Base-by-base conservation (phyloP, 192 early-diverging fungal species). In the Coemansia sp. region DNA sequence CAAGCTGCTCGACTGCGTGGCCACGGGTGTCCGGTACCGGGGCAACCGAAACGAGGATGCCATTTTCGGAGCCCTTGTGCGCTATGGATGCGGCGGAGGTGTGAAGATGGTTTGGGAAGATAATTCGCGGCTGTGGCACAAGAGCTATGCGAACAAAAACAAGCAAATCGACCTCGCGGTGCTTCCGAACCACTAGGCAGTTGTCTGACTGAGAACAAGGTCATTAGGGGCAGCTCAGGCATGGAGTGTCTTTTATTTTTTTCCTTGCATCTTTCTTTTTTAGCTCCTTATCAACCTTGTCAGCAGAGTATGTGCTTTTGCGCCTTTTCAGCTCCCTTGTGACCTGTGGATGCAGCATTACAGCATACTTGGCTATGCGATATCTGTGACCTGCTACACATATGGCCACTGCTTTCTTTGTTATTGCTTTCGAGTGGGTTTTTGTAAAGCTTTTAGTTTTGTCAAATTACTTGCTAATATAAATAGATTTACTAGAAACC, bases 101-200 rank as follows among this genome's bases (percentile, higher is more conserved):
- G 60, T 61, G 5, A 52, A 20, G 22, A 34, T 16, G 20, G 34
- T 61, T 6, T 49, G 16, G 16, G 49, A 61, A 49, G 60, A 61
- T 22, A 32, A 61, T 49, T 24, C 29, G 7, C 30, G 34, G 47
- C 30, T 61, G 49, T 61, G 60, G 60, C 60, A 61, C 29, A 50
- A 51, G 9, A 32, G 22, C 19, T 61, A 61, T 13, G 5, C 5
- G 0, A 52, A 23, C 60, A 52, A 52, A 30, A 34, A 60, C 58
- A 60, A 28, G 29, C 19, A 4, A 1, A 60, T 60, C 13, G 19
- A 60, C 19, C 45, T 60, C 2, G 58, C 46, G 1, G 58, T 18
- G 3, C 47, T 60, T 45, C 10, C 14, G n/a, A 60, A 47, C 58
- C 58, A 60, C 58, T 57, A 39, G 35, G 8, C 14, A 48, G 4